Base-by-base conservation (phyloP, 768 basidiomycete genomes). In the Botryobasidium botryosum region DNA sequence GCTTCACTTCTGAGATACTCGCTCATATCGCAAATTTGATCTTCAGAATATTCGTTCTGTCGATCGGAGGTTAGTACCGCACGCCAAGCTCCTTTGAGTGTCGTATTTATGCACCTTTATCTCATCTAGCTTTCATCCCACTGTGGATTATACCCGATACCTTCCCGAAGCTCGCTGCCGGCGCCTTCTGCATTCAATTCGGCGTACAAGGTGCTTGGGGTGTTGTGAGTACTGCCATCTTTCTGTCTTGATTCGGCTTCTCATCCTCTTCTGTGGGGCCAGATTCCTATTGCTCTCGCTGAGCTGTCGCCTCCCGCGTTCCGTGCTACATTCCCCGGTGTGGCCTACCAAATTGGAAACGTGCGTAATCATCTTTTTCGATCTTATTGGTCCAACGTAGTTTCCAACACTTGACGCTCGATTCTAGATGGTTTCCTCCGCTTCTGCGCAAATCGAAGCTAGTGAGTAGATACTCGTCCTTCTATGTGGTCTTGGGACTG, bases 131-230 rank as follows among this genome's bases (percentile, higher is more conserved):
- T n/a, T 73, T 74, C 61, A 80, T 83, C 52, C 80, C 80, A 0
- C 66, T 90, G 1, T 91, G 87, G 88, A 82, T 87, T 52, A 53
- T 92, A 5, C 88, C 88, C 2, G 60, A 53, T 5, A 61, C 68
- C 1, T 90, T 90, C 59, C 58, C 69, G 1, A 69, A 64, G 1
- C 75, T 94, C 6, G 56, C 82, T 0, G 84, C 83, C 0, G 85
- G 85, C 6, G 87, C 85, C 1, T 92, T 91, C 63, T 86, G 72
- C 52, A 65, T 87, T 13, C 86, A 90, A 55, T 74, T 84, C 51
- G 84, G 83, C 41, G 83, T 91, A 0, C 88, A 92, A 57, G 86
- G 85, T 2, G 86, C 84, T 29, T 87, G 83, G 82, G 84, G 84
- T 53, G 77, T 85, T 8, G 81, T 85, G 55, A 51, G 79, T 58